Conservation (phyloP, 768 basidiomycete species). For the Mycena pura region DNA sequence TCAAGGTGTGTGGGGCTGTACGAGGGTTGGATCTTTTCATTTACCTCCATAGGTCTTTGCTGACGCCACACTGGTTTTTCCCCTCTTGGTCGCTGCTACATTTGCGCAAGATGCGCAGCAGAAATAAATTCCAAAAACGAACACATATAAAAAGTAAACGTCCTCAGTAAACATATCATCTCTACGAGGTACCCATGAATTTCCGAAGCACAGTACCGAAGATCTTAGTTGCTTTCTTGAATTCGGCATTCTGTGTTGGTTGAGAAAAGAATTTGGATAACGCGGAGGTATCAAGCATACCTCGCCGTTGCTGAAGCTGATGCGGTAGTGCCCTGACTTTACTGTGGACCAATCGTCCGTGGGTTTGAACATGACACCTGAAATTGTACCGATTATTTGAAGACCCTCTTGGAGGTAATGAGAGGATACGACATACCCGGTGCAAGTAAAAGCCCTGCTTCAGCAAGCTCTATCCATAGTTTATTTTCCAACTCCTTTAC, state of each 20-base stretch:
- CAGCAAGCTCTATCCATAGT: constrained; percentile 66
- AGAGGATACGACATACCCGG: constrained; percentile 55
- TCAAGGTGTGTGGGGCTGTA: constrained; percentile 64
- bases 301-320: constrained; percentile 62
- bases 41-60: constrained; percentile 69
- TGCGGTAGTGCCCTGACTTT: constrained; percentile 56
- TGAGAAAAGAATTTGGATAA: background rate
- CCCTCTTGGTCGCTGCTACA: constrained; percentile 92
- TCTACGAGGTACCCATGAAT: constrained; percentile 42
- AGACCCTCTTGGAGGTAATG: background rate
- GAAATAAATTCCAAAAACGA: constrained; percentile 3
- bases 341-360: constrained; percentile 21
- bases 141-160: background rate
- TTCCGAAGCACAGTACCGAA: constrained; percentile 51
- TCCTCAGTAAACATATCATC: background rate
- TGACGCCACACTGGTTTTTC: constrained; percentile 97
- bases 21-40: background rate
- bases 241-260: constrained; percentile 37
- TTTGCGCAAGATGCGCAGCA: constrained; percentile 63
- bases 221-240: constrained; percentile 56
- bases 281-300: constrained; percentile 38
- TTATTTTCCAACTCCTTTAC: constrained; percentile 57
- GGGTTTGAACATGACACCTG: constrained; percentile 54
- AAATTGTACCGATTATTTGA: background rate
- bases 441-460: constrained; percentile 66